These are phyloP conservation scores for Mycena sanguinolenta DNA, from an alignment of 768 basidiomycete species.

Conservation along the genomic window DNA sequence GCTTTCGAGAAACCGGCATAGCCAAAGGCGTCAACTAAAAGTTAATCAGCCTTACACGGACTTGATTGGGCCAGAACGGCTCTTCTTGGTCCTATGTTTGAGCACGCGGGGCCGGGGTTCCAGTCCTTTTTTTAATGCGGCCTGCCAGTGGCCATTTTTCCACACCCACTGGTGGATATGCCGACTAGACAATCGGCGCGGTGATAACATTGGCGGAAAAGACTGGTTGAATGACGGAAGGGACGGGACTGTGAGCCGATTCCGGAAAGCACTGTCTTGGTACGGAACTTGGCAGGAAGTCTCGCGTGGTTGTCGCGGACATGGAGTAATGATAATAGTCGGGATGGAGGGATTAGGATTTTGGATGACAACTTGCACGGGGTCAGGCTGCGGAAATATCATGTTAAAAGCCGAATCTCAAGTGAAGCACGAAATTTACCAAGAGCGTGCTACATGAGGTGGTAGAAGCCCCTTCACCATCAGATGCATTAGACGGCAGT, in stretches of 20 bases:
- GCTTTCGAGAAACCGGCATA: neutral
- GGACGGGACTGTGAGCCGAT: constrained; percentile 63
- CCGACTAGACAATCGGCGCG: constrained; percentile 42
- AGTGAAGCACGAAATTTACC: neutral
- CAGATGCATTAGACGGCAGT: neutral
- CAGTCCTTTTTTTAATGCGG: constrained; percentile 60
- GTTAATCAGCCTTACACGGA: constrained; percentile 5
- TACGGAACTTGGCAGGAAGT: constrained; percentile 62
- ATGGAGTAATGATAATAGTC: constrained; percentile 65
- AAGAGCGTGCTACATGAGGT: neutral
- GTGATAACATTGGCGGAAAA: constrained; percentile 58
- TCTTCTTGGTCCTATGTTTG: constrained; percentile 57
- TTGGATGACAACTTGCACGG: constrained; percentile 43
- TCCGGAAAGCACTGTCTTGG: constrained; percentile 68
- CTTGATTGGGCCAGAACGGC: constrained; percentile 9
- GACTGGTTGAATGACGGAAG: constrained; percentile 60
- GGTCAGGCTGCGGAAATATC: constrained; percentile 23
- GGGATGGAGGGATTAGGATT: constrained; percentile 56
- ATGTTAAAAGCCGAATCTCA: neutral
- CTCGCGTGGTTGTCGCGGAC: constrained; percentile 54
- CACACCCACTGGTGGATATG: constrained; percentile 60
- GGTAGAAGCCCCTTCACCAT: neutral
- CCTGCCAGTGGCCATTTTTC: constrained; percentile 67
- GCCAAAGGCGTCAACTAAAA: neutral
- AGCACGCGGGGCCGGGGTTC: constrained; percentile 39